Evolutionary conservation across 371 early-diverging fungal genomes (phyloP), one percentile per base, ranked within the genome.

Genomic region (Lichtheimia hyalospora): DNA sequence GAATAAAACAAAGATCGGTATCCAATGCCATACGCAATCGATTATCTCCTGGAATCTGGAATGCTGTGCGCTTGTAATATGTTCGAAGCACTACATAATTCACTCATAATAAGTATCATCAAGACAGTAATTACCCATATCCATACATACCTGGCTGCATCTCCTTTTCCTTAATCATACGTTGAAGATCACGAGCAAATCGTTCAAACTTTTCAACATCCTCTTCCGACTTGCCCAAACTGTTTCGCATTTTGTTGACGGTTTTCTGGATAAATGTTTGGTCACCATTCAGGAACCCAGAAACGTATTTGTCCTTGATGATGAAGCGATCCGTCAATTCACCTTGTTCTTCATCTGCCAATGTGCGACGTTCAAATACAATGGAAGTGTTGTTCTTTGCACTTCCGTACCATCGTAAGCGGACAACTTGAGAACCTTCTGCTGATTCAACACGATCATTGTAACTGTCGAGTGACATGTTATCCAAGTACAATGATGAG

Each of bases 31-130:
- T 95, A 61, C 99, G 89, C 25, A 99, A 97, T 56, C 92, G 87
- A 21, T 95, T 91, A 74, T 98, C 98, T 21, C 97, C 97, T 1
- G 99, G 99, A 18, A 99, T 82, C 76, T 99, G 99, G 86, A 99
- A 99, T 12, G 99, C 99, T 12, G 96, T 97, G 72, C 99, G 89
- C 71, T 95, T 97, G 79, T 99, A 99, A 69, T 94, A 96, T 3
- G 98, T 96, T 57, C 99, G 91, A 57, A 93, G 74, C 10, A 61
- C 28, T 46, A 46, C 15, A 14, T 7, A 16, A 18, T 5, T 0
- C n/a, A n/a, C n/a, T n/a, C 3, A 14, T 46, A 46, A 16, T 46
- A 5, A 46, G 46, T 21, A 46, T 18, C 16, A 2, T 14, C 16
- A 5, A 4, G 7, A 46, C 2, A 46, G 10, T 5, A n/a, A n/a